Evolutionary conservation across 306 rosid genomes (phyloP), one percentile per base, ranked within the genome.

Genomic region (Bauhinia variegata): DNA sequence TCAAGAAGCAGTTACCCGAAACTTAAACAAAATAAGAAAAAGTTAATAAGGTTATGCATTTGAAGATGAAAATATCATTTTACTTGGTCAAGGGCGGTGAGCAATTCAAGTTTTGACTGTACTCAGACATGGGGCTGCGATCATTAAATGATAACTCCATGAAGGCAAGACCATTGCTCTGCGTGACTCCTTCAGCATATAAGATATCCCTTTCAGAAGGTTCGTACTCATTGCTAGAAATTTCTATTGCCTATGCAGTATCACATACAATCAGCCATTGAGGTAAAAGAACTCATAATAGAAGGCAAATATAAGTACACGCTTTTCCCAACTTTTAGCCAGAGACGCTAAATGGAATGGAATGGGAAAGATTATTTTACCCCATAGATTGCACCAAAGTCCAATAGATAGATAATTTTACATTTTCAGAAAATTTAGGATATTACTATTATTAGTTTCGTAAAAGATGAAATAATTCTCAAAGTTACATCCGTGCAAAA

Each of bases 211-310:
- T 84, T 12, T 91, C 96, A 0, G 96, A 72, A 75, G 97, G 97
- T 74, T 91, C 97, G 69, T 91, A 88, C 75, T 88, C 97, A 7
- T 91, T 91, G 84, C 97, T 91, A 50, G 97, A 91, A 77, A 91
- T 81, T 77, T 88, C 97, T 46, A 91, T 84, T 60, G 88, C 95
- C 97, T 91, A 89, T 30, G 39, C 32, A 67, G 42, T 70, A 73
- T 75, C 44, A 63, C 42, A n/a, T 56, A 63, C 34, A 33, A 65
- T 42, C 44, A 72, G 42, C 44, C 13, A 44, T 47, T 32, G 6
- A 18, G 62, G 51, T 36, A 58, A 63, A 59, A 55, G 19, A 63
- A 53, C 31, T 54, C 39, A 58, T 13, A 30, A 58, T 8, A 13
- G 8, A 64, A 71, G 51, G 44, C 54, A n/a, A n/a, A n/a, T n/a